Percentiles rank a stretch among this genome's conserved stretches.
These are phyloP conservation scores for Coffea eugenioides DNA, from an alignment of 257 asterid genomes.

Conservation along the genomic window DNA sequence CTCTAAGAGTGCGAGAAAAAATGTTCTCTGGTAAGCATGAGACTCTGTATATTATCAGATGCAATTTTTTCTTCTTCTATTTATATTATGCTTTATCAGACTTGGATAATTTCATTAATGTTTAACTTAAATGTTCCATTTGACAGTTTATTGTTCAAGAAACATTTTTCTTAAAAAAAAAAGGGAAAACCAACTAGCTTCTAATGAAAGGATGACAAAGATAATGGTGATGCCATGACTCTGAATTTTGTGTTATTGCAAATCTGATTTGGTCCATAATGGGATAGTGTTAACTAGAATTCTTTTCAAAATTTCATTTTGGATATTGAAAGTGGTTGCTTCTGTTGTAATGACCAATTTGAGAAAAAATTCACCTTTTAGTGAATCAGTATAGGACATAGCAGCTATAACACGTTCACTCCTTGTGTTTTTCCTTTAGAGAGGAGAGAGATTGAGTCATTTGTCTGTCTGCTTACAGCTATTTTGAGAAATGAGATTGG, in stretches of 20 bases:
- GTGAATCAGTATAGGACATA: neutral
- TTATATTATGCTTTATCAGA: neutral
- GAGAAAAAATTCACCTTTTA: neutral
- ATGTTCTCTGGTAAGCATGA: slow-evolving; percentile 72
- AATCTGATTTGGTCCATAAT: neutral
- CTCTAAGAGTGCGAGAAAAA: slow-evolving; percentile 84
- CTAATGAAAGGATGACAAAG: neutral
- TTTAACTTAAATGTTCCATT: neutral
- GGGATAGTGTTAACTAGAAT: neutral
- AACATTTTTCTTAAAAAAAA: neutral
- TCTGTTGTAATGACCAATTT: neutral
- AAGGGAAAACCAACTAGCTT: neutral
- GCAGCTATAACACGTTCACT: neutral
- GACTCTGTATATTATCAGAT: neutral
- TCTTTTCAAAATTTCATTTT: neutral
- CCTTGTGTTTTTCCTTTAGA: neutral
- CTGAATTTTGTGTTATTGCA: neutral
- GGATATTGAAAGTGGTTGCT: neutral
- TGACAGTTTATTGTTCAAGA: neutral
- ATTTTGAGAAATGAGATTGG: slow-evolving; percentile 94
- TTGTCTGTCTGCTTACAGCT: slow-evolving; percentile 50
- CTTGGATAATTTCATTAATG: neutral
- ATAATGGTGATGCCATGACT: neutral
- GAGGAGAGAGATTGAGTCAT: neutral
- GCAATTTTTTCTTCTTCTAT: neutral